Base-by-base conservation (phyloP, 2,329 filamentous ascomycete genomes). In the Monosporascus sp. region DNA sequence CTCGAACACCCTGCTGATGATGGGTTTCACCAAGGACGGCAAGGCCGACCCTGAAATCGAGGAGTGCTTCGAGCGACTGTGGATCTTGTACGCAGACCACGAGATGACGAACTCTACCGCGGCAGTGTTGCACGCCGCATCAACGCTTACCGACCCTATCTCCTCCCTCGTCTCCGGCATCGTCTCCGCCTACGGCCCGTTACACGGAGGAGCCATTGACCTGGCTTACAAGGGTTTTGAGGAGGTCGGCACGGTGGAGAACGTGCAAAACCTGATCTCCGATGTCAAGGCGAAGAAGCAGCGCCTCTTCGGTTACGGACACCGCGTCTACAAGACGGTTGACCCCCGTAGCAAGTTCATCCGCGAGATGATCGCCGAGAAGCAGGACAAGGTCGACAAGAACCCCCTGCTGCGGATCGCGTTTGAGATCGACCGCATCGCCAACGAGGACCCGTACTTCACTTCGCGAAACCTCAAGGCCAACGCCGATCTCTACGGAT, bases 121-220 rank as follows among this genome's bases (percentile, higher is more conserved):
- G 5, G 71, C 74, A 1, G 68, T 76, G 50, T 63, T 79, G 3
- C 71, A 76, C 46, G 72, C 74, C 2, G 72, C 75, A 1, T 79
- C 76, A 3, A 73, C 75, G 1, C 66, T 79, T 0, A 68, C 74
- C 1, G 77, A 80, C 55, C 75, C 77, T 0, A 49, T 62, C 11
- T 74, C 72, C 31, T 63, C 73, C 22, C 67, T 74, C 9, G 68
- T 72, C 6, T 67, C 71, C 1, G 64, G 74, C 2, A 61, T 72
- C 0, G 67, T 75, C 18, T 71, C 70, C 4, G 66, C 64, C 3
- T 74, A 75, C 60, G 77, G 76, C 1, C 73, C 74, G 2, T 67
- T 79, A 2, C 77, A 80, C 60, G 75, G 73, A 50, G 77, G 77
- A 11, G 77, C 78, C 11, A 75, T 75, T 22, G 76, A 78, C 51